Evolutionary conservation across 768 basidiomycete genomes (phyloP), one percentile per base, ranked within the genome.

Genomic region (Kwoniella shandongensis): DNA sequence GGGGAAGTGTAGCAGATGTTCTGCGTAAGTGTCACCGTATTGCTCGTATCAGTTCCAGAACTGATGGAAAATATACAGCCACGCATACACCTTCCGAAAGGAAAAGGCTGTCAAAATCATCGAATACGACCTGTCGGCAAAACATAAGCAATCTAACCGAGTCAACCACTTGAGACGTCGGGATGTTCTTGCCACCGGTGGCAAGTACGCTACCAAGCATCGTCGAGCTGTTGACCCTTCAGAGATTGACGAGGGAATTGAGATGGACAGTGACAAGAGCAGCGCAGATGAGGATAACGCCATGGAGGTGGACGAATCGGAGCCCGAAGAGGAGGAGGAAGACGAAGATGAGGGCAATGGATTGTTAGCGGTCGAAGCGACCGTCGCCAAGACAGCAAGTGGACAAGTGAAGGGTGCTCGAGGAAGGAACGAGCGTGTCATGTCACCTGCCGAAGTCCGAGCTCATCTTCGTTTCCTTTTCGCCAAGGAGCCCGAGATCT

Each of bases 21-120:
- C 79, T 55, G 89, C 87, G 91, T 92, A 73, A 78, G 88, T 83
- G 44, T 54, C n/a, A 61, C 30, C 40, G 17, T 12, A 18, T 50
- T 20, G 13, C 11, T 42, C 36, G 10, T 17, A 23, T 44, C 20
- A 1, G 2, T 26, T 10, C 17, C 17, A n/a, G 6, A 36, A 44
- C 15, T 25, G 22, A 32, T 32, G 32, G n/a, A 32, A 6, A 13
- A 30, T 12, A 25, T 40, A 1, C 63, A 93, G 91, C 26, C 77
- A 82, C 65, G 85, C 83, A 2, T 92, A 89, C 73, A 90, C 91
- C 0, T 91, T 88, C 78, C 87, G 93, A 51, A 97, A 91, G 76
- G 96, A 99, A 71, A 91, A 89, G 0, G 82, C 88, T 76, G 90
- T 88, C 48, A 98, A 97, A 78, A 83, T 99, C 53, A 87, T 98